Percentiles rank a stretch among this genome's conserved stretches.
Conservation (phyloP, 371 early-diverging fungal species). For the Quaeritorhiza haematococci region DNA sequence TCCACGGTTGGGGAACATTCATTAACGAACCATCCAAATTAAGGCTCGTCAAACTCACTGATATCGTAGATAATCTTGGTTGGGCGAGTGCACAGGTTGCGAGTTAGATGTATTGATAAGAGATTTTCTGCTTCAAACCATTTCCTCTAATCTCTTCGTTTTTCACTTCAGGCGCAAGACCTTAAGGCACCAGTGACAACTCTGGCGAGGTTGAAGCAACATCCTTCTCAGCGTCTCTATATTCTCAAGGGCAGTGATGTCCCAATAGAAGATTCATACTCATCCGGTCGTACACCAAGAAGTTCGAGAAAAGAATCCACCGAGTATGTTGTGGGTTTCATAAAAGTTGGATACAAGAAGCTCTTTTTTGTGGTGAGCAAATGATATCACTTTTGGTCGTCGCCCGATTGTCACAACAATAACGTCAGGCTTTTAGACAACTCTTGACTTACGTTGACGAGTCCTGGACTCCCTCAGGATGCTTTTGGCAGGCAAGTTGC, state of each 20-base stretch:
- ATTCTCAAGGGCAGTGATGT: too few relatives aligned
- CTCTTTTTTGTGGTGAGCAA: conserved; percentile 24
- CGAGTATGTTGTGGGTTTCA: conserved; percentile 27
- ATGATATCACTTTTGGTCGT: too few relatives aligned
- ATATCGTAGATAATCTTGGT: conserved; percentile 30
- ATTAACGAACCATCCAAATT: too few relatives aligned
- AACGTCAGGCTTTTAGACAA: too few relatives aligned
- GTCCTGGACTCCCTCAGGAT: too few relatives aligned
- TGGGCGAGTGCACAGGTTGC: conserved; percentile 31
- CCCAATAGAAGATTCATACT: too few relatives aligned
- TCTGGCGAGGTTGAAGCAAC: conserved; percentile 14
- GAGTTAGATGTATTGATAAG: not conserved
- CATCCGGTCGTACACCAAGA: too few relatives aligned
- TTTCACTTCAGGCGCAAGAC: conserved; percentile 27
- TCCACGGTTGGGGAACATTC: too few relatives aligned
- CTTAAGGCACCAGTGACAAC: conserved; percentile 29
- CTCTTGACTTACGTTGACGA: too few relatives aligned
- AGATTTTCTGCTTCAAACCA: not conserved
- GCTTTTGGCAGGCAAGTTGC: conserved; percentile 25
- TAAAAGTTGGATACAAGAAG: conserved; percentile 38
- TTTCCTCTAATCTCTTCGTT: not conserved
- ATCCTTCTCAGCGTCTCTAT: conserved; percentile 31
- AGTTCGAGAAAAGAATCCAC: too few relatives aligned
- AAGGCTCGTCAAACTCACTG: conserved; percentile 18
- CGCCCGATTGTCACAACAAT: too few relatives aligned